Base-by-base conservation (phyloP, 2,329 filamentous ascomycete genomes). In the Diplodia sapinea region DNA sequence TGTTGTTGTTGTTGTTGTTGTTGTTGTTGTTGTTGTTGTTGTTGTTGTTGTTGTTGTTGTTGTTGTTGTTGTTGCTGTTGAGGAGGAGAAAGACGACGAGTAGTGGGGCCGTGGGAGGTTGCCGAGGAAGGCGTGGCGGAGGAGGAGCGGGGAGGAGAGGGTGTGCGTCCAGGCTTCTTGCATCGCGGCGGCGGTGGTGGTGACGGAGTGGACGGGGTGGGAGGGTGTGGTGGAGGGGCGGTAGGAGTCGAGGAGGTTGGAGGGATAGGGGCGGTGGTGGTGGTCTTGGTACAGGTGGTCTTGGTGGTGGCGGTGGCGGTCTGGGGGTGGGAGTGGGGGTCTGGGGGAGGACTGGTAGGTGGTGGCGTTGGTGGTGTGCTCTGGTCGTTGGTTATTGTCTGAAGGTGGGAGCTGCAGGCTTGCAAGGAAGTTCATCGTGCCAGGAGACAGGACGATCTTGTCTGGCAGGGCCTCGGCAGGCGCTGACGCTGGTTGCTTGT, bases 81-180 rank as follows among this genome's bases (percentile, higher is more conserved):
- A n/a, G n/a, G 17, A 4, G 8, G 50, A 12, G 20, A 4, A 13
- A 9, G 20, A 26, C 2, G 23, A 26, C 23, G 23, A 26, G 23
- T 26, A 3, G 23, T 26, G 2, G 49, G 49, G 47, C 2, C 50
- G 51, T 4, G 23, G 51, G 23, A 54, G 52, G 52, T n/a, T 20
- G 52, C 26, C 52, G 29, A 20, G 52, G 52, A 55, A n/a, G 52
- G 52, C 31, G 52, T 55, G 52, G 15, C 26, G 13, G 52, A 36
- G 17, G 52, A 56, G 52, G 52, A 56, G 52, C 6, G 52, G 52
- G 52, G 52, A 1, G 52, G 52, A 56, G 52, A 56, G 52, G 51
- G 51, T 54, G 51, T 23, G 49, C n/a, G 20, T 12, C 49, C 49
- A 51, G n/a, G 49, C 20, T 12, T 26, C 15, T 8, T 6, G 23